Conservation (phyloP, 306 rosid species). For the Acmispon strigosus region DNA sequence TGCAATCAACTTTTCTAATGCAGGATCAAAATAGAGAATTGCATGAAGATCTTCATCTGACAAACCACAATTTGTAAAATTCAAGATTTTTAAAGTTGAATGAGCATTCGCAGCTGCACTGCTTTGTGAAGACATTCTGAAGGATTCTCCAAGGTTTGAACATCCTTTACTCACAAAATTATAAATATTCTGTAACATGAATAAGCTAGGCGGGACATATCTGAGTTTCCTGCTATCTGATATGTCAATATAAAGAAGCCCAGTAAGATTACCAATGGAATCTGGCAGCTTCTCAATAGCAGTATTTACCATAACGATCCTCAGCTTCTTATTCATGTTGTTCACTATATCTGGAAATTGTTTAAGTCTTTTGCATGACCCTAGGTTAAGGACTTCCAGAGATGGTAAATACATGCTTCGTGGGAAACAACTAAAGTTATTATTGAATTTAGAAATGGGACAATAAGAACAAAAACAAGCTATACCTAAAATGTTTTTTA, state of each 20-base stretch:
- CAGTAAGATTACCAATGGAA: not conserved
- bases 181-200: not conserved
- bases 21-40: not conserved
- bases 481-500: too few species aligned
- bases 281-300: not conserved
- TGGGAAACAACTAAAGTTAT: too few species aligned
- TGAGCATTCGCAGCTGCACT: too few species aligned
- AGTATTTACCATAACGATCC: not conserved
- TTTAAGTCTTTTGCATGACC: not conserved
- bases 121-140: not conserved
- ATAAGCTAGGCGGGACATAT: not conserved
- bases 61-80: not conserved
- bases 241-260: not conserved
- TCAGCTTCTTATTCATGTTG: not conserved
- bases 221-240: not conserved
- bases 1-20: not conserved
- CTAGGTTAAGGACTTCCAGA: too few species aligned
- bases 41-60: constrained; percentile 6
- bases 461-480: too few species aligned
- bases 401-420: too few species aligned
- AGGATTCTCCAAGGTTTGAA: not conserved
- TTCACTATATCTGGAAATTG: not conserved
- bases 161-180: not conserved
- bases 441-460: too few species aligned
- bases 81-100: not conserved